Evolutionary conservation across 495 filamentous ascomycete genomes (phyloP), one percentile per base, ranked within the genome.

Genomic region (Trichodelitschia bisporula): DNA sequence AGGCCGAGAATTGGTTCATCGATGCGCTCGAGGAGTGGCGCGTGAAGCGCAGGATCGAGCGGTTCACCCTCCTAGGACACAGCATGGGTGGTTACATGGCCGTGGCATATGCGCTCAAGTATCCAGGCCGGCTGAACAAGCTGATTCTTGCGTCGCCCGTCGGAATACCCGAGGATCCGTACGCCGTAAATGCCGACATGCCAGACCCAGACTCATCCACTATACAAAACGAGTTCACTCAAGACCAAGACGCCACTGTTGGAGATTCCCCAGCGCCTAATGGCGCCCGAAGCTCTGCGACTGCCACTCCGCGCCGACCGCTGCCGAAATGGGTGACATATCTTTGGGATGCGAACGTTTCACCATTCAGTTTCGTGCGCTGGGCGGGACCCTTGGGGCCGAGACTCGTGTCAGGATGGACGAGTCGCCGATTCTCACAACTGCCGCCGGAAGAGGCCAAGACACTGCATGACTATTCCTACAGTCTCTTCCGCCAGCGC

Each of bases 21-120:
- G 86, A 97, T 48, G 75, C 89, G 2, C 55, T 97, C 12, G 86
- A 97, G 36, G 86, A 97, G 51, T 97, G 86, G 86, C 69, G 86
- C 23, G 58, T 77, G 26, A 62, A 79, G 39, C 70, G 72, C 34
- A 78, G 79, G 13, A 83, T 95, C 24, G 82, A 97, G 24, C 70
- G 72, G 15, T 91, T 97, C 42, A 95, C 86, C 0, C 57, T 97
- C 13, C 60, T 95, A 9, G 86, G 83, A 25, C 86, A 97, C 53
- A 86, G 76, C 30, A 54, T 97, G 17, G 86, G 86, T 28, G 86
- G 86, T 15, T 97, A 97, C 45, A 69, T 97, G 49, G 76, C 80
- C 2, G 76, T 89, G 0, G 78, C 80, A 9, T 97, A 97, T 48
- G 77, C 86, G 0, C 63, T 97, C 31, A 95, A 95, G 47, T 97